Conservation (phyloP, 305 asterid species). For the Fraxinus velutina region DNA sequence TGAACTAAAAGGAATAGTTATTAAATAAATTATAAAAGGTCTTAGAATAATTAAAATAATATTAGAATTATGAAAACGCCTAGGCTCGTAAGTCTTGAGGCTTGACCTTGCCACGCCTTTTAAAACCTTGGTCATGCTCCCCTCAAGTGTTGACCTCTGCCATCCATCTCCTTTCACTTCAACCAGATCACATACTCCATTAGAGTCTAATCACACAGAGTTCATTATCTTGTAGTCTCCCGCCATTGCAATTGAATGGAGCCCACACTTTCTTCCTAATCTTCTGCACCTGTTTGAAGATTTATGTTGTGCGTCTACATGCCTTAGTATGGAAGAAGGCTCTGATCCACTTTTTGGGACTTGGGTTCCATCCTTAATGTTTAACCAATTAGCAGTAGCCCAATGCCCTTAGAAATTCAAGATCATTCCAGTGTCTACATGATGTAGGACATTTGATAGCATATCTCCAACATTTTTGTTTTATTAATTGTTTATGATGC, state of each 20-base stretch:
- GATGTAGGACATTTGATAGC: neutral
- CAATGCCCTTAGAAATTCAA: neutral
- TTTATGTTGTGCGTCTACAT: neutral
- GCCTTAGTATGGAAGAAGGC: neutral
- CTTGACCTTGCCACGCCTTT: neutral
- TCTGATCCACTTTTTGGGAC: neutral
- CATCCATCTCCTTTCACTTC: neutral
- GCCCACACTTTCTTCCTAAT: neutral
- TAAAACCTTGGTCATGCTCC: neutral
- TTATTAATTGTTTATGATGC: conserved; percentile 7
- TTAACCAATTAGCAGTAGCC: neutral
- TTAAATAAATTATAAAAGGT: neutral
- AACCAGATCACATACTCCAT: neutral
- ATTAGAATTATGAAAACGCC: neutral
- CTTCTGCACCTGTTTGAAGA: neutral
- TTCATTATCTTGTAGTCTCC: neutral
- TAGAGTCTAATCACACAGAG: neutral
- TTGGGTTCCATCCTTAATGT: neutral
- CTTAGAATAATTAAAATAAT: neutral
- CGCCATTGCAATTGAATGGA: neutral
- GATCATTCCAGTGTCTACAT: neutral
- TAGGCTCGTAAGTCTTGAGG: neutral
- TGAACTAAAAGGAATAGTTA: neutral
- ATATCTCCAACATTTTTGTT: conserved; percentile 7
- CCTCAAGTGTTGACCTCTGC: neutral